Base-by-base conservation (phyloP, 352 stramenopile genomes). In the Blastocystis sp. region DNA sequence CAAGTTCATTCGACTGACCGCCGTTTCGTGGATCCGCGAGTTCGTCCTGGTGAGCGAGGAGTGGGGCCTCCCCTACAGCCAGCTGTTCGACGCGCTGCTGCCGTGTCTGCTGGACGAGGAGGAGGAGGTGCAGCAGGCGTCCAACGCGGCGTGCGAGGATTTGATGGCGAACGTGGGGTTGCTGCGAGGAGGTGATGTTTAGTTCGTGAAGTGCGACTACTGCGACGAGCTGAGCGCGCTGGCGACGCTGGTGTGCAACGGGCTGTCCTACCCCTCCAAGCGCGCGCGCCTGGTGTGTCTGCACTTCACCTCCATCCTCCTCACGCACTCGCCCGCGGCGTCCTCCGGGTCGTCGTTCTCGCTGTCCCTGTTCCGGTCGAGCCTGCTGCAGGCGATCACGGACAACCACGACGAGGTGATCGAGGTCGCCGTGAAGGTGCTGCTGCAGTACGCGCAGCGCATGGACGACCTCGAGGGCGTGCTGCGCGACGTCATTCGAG, bases 291-390 rank as follows among this genome's bases (percentile, higher is more conserved):
- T 93, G 35, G 95, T 95, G 1, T 93, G 94, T 4, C 90, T 98
- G 45, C 92, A 94, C 16, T 99, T 97, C 96, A 98, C 99, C 91
- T 97, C 97, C 59, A 99, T 99, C 96, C 91, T 99, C 51, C 93
- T 99, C 26, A 69, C 74, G 37, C 74, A 85, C 66, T 67, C 74
- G 0, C 74, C 74, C 19, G 74, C 55, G 19, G 51, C 74, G 24
- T 63, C 74, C 16, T 99, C 90, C 95, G 94, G 0, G 91, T 93
- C 29, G 96, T 16, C 9, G 45, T 97, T 88, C 97, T 98, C 61
- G 92, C 94, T 71, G 92, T 96, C 31, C 37, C 59, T 50, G 45
- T 90, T 99, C 24, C 90, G 99, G 39, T 96, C 95, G 10, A 96
- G 96, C 3, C 92, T 99, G n/a, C 93, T 99, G 31, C 95, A 96